phyloP scores from a whole-genome alignment of 2,329 filamentous ascomycete species.

The Chrysoporthe deuterocubensis region DNA sequence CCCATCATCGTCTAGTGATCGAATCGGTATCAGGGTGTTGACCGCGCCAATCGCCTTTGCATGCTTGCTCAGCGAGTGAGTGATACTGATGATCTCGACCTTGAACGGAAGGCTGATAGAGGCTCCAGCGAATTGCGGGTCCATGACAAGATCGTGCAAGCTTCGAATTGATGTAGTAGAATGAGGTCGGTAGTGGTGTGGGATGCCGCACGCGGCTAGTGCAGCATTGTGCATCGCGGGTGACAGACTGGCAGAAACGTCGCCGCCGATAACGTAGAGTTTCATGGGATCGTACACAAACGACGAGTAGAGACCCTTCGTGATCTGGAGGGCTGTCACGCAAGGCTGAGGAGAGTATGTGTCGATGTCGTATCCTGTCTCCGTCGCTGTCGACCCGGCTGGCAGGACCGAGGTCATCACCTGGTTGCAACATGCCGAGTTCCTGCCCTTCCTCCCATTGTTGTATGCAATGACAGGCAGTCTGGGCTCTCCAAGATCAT shows the following conservation, averaged over 20 bases:
- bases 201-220: conserved; percentile 68
- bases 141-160: conserved; percentile 65
- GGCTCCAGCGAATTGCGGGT: conserved; percentile 72
- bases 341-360: conserved; percentile 39
- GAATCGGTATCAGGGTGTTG: conserved; percentile 75
- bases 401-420: conserved; percentile 65
- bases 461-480: conserved; percentile 68
- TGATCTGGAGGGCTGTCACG: conserved; percentile 66
- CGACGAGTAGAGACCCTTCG: conserved; percentile 66
- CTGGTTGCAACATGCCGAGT: conserved; percentile 69
- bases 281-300: conserved; percentile 72
- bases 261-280: conserved; percentile 75
- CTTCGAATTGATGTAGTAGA: conserved; percentile 66
- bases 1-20: conserved; percentile 60
- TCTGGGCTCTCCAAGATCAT: conserved; percentile 44
- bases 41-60: conserved; percentile 76
- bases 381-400: conserved; percentile 33
- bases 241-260: conserved; percentile 73
- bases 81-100: conserved; percentile 70
- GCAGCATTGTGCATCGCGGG: conserved; percentile 79
- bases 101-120: conserved; percentile 77
- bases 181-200: conserved; percentile 67
- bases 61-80: conserved; percentile 72
- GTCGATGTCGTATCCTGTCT: conserved; percentile 29
- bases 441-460: conserved; percentile 63